Base-by-base conservation (phyloP, 805 yeast species). In the Cyberlindnera subsufficiens region DNA sequence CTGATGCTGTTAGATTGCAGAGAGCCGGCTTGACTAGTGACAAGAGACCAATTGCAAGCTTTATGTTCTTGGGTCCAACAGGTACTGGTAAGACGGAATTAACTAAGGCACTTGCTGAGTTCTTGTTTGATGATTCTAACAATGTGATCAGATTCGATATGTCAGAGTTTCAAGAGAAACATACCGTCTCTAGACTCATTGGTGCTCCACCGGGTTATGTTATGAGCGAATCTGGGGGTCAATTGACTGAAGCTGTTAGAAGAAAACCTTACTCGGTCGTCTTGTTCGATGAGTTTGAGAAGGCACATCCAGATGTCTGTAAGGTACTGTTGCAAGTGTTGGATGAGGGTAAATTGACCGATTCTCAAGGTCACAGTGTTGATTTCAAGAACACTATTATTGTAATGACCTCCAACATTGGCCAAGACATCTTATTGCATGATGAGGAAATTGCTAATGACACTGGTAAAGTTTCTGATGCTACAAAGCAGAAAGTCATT, bases 191-290 rank as follows among this genome's bases (percentile, higher is more conserved):
- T 36, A 77, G 97, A 49, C 74, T 91, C 49, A 89, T 91, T 54
- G 99, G 99, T 40, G 93, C 98, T 1, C 99, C 99, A 5, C 99
- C 99, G 27, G 97, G 98, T 7, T 91, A 91, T 61, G 96, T 91
- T 18, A 93, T 96, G 42, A 90, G 89, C 66, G 99, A 91, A 58
- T 69, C 77, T 32, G 86, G 89, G 60, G 99, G 99, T 40, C 98
- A 93, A 64, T 71, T 93, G 50, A 93, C 99, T 1, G 98, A 93
- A 64, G 96, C 96, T 6, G 95, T 93, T 9, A 77, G 96, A 59
- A 77, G 98, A 56, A 90, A 89, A 58, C 99, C 99, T 8, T 91
- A 91, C 54, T 75, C 97, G 1, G 96, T 91, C 22, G 84, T 91
- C 2, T 67, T 91, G 44, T 93, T 91, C 61, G 99, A 91, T 64